Base-by-base conservation (phyloP, 176 grass and related monocot species). In the Cenchrus fungigraminus region DNA sequence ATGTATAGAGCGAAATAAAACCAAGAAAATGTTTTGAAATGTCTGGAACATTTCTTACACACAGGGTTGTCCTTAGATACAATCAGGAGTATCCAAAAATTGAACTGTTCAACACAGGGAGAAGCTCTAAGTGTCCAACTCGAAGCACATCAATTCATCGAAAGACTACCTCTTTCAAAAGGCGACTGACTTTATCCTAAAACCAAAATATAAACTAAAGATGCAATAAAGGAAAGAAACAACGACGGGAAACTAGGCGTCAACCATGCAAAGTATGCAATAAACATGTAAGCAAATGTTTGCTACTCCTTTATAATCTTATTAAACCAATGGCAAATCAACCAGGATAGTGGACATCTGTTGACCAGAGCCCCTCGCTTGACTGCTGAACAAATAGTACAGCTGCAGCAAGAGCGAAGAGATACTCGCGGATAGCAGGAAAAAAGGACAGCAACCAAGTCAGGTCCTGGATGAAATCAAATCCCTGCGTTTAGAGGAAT, bases 181-280 rank as follows among this genome's bases (percentile, higher is more conserved):
- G n/a, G 25, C 14, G 40, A 0, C 22, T 10, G 14, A 20, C 1
- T 37, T 40, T 56, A 56, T 77, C 69, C 52, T 43, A 10, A 70
- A 77, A 77, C 11, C n/a, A 32, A 71, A 82, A 1, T 46, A 76
- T 31, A 52, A 6, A 22, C 17, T 14, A 55, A 14, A 72, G 22
- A 82, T 73, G 49, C 7, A 86, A 73, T 52, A 28, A 86, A 25
- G 72, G 84, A 66, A 78, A 78, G 40, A 73, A 85, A 66, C 19
- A 72, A 82, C 59, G 9, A 43, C 22, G 85, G 71, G 53, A 3
- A 71, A 45, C 16, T 44, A 63, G 0, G 16, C 8, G 5, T 28
- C 37, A 71, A 4, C 6, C 4, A 8, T 61, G 61, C 0, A 63
- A 49, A 47, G 70, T 68, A 62, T 31, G 19, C 13, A 60, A 32